phyloP scores from a whole-genome alignment of 2,329 filamentous ascomycete genomes.

The Scolecobasidium constrictum region DNA sequence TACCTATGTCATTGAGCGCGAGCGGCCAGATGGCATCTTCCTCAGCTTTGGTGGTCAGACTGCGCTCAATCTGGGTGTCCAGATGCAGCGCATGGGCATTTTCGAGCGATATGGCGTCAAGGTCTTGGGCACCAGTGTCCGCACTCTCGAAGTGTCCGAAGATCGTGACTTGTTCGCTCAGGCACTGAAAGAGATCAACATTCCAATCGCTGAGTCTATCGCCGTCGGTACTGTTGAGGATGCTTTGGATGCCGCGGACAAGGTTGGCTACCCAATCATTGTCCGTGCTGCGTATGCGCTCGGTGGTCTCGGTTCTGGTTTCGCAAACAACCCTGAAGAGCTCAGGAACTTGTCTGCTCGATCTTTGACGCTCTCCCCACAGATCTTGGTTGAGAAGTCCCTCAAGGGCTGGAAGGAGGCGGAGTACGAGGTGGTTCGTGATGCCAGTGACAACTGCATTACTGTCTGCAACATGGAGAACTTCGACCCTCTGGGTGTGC shows the following conservation, averaged over 20 bases:
- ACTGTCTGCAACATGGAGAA: constrained; percentile 99
- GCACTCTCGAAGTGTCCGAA: constrained; percentile 87
- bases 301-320: constrained; percentile 90
- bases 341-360: constrained; percentile 86
- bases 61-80: constrained; percentile 87
- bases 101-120: constrained; percentile 94
- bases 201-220: constrained; percentile 93
- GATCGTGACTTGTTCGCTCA: constrained; percentile 94
- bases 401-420: constrained; percentile 99
- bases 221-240: constrained; percentile 87
- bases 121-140: constrained; percentile 88
- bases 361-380: constrained; percentile 84
- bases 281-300: constrained; percentile 94
- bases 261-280: constrained; percentile 93
- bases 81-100: constrained; percentile 92
- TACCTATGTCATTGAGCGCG: constrained; percentile 91
- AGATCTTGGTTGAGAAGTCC: constrained; percentile 96
- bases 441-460: constrained; percentile 97
- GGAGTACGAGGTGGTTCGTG: constrained; percentile 95
- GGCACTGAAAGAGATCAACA: constrained; percentile 92
- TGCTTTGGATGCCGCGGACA: constrained; percentile 74
- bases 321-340: constrained; percentile 89
- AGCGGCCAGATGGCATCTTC: constrained; percentile 93
- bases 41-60: constrained; percentile 97
- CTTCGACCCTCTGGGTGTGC: constrained; percentile 93